Percentiles rank a stretch among this genome's conserved stretches.
These are phyloP conservation scores for Pyrenopolyporus hunteri DNA, from an alignment of 495 filamentous ascomycete species.

Conservation along the genomic window DNA sequence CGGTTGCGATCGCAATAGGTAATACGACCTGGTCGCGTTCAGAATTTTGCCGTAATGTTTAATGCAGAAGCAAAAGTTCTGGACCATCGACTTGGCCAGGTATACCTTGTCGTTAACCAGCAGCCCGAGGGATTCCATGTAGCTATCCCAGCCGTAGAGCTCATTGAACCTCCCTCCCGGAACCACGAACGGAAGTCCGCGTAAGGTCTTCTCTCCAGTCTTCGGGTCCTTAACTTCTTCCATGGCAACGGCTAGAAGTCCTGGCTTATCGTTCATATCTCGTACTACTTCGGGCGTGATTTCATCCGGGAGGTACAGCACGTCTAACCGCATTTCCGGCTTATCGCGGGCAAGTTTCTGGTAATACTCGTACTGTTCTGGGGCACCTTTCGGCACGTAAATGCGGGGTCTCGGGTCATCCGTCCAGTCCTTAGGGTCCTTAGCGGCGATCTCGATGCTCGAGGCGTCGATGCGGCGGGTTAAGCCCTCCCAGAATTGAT, in stretches of 20 bases:
- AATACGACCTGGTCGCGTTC: constrained; percentile 96
- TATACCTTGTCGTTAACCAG: constrained; percentile 80
- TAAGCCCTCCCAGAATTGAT: constrained; percentile 87
- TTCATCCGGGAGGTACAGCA: constrained; percentile 71
- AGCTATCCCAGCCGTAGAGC: constrained; percentile 96
- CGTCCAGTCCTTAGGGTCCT: constrained; percentile 91
- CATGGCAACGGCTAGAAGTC: constrained; percentile 89
- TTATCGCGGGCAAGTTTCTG: constrained; percentile 70
- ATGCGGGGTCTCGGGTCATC: constrained; percentile 86
- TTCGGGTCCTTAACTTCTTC: constrained; percentile 67
- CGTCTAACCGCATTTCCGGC: constrained; percentile 85
- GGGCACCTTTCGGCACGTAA: constrained; percentile 83
- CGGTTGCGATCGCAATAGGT: constrained; percentile 89
- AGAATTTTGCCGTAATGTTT: constrained; percentile 97
- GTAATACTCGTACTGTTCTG: constrained; percentile 90
- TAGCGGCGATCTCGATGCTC: constrained; percentile 82
- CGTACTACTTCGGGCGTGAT: constrained; percentile 76
- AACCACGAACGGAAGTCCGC: constrained; percentile 92
- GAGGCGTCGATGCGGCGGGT: constrained; percentile 87
- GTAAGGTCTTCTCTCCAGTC: constrained; percentile 68
- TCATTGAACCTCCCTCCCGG: constrained; percentile 98
- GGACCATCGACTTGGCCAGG: constrained; percentile 89
- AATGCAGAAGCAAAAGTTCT: constrained; percentile 97
- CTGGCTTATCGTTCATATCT: constrained; percentile 81
- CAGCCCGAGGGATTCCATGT: constrained; percentile 91